phyloP scores from a whole-genome alignment of 2,329 filamentous ascomycete species.

The Graphilbum ipis-grandicollis region DNA sequence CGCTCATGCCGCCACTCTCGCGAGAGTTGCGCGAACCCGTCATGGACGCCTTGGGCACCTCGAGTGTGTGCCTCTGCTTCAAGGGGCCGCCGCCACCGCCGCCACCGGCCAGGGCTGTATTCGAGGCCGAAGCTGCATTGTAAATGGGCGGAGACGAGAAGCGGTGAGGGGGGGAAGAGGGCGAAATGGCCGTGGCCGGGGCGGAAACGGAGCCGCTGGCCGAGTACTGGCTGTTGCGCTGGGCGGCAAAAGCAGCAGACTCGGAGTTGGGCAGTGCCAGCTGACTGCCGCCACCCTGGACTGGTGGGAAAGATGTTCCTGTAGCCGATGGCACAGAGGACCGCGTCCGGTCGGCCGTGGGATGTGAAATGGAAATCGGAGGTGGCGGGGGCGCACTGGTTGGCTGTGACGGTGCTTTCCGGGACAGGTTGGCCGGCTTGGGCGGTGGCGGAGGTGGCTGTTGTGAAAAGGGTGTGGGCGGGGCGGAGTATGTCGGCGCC shows the following conservation, averaged over 20 bases:
- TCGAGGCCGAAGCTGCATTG: slow-evolving; percentile 17
- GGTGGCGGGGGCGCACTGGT: slow-evolving; percentile 1
- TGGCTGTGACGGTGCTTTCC: slow-evolving; percentile 1
- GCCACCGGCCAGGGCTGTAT: no score
- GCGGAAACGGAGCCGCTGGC: no score
- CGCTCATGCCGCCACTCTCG: no score
- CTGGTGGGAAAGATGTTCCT: no score
- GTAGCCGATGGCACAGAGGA: neutral
- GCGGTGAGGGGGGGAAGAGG: slow-evolving; percentile 26
- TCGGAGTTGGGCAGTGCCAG: neutral
- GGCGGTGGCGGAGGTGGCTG: slow-evolving; percentile 2
- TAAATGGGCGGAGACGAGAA: slow-evolving; percentile 49
- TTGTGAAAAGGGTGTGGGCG: neutral
- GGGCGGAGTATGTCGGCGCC: slow-evolving; percentile 1
- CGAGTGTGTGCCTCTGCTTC: slow-evolving; percentile 73
- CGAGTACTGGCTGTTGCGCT: no score
- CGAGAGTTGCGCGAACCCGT: slow-evolving; percentile 54
- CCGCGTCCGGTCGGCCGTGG: slow-evolving; percentile 6
- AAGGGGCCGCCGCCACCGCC: slow-evolving; percentile 36
- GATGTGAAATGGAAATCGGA: slow-evolving; percentile 7
- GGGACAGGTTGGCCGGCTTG: slow-evolving; percentile 1
- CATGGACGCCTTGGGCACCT: slow-evolving; percentile 52
- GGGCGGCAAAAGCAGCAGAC: no score
- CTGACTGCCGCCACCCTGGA: no score
- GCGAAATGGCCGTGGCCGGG: neutral